These are phyloP conservation scores for Neurospora intermedia DNA, from an alignment of 495 filamentous ascomycete genomes.

Conservation along the genomic window DNA sequence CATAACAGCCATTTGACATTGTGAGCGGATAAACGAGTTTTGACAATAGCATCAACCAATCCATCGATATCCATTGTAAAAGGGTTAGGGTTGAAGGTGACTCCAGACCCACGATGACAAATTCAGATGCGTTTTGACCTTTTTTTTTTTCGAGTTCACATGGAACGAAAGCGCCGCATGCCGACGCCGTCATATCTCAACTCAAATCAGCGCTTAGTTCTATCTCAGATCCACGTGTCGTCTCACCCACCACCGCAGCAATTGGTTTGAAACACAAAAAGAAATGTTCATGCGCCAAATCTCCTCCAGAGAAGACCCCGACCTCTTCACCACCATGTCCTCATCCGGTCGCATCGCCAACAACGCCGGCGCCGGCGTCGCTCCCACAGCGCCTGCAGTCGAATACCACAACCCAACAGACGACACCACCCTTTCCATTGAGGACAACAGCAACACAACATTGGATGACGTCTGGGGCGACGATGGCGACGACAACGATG, in stretches of 20 bases:
- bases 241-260: not conserved
- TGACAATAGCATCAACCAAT: not conserved
- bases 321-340: conserved; percentile 15
- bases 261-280: not conserved
- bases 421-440: not conserved
- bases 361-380: not conserved
- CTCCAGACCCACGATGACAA: not conserved
- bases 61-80: not conserved
- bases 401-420: not conserved
- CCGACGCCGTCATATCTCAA: not conserved
- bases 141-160: not conserved
- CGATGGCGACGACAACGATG: not conserved
- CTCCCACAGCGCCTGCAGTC: not conserved
- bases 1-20: not conserved
- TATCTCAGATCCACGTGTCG: no score
- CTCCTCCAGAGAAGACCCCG: conserved; percentile 7
- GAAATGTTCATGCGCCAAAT: conserved; percentile 16
- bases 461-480: conserved; percentile 22
- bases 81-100: not conserved
- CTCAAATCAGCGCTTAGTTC: not conserved
- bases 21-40: not conserved
- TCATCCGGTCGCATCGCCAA: conserved; percentile 1
- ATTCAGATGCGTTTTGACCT: not conserved
- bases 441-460: not conserved
- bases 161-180: not conserved